Evolutionary conservation across 2,329 filamentous ascomycete genomes (phyloP).

Genomic region (Diaporthe australafricana): DNA sequence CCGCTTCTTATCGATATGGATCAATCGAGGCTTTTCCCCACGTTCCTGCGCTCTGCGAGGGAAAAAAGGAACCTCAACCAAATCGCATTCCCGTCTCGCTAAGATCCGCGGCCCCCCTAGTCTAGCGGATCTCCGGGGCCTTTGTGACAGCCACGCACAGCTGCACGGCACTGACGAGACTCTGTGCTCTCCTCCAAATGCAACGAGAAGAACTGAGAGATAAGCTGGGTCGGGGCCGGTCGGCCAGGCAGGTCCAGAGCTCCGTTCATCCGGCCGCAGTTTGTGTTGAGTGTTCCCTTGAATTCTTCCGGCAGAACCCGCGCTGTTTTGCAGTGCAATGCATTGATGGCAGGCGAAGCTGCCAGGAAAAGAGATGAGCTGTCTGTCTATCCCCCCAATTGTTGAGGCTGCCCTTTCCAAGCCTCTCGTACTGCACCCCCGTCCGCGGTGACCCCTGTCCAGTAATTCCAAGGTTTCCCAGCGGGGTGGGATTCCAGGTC

Average conservation of each 20-base stretch:
- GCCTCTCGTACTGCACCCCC: not conserved
- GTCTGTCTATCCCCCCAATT: conserved; percentile 31
- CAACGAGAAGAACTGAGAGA: not conserved
- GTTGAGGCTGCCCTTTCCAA: conserved; percentile 32
- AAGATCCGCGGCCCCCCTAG: conserved; percentile 11
- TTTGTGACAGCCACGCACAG: conserved; percentile 7
- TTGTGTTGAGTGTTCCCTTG: conserved; percentile 19
- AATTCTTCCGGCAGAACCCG: conserved; percentile 9
- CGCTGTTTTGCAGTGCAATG: conserved; percentile 20
- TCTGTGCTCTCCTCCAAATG: not conserved
- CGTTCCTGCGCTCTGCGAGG: not conserved
- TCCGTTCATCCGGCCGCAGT: conserved; percentile 11
- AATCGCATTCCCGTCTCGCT: conserved; percentile 31
- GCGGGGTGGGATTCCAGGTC: not conserved
- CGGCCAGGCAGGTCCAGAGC: not conserved
- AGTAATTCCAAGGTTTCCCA: conserved; percentile 1
- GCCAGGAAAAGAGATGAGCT: conserved; percentile 25
- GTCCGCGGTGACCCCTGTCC: conserved; percentile 13
- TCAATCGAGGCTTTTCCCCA: conserved; percentile 30
- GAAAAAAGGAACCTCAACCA: conserved; percentile 31
- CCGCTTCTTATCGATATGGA: conserved; percentile 28
- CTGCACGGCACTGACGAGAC: not conserved
- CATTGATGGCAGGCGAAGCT: not conserved
- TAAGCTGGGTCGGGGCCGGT: not conserved
- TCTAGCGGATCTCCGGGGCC: conserved; percentile 35